These are phyloP conservation scores for Candida arabinofermentans DNA, from an alignment of 805 yeast species.

Conservation along the genomic window DNA sequence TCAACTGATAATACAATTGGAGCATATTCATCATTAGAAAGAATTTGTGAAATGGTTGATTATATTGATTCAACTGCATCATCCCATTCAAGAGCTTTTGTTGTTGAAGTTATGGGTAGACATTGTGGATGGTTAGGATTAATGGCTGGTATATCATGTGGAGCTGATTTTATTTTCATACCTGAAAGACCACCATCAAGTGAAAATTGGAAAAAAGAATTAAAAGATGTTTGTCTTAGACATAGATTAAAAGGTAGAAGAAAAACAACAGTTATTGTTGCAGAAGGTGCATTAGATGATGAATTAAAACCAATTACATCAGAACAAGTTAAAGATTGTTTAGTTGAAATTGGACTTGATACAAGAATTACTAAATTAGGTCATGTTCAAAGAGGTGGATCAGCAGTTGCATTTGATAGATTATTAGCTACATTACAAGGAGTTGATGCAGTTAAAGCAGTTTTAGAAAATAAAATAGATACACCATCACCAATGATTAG, in stretches of 20 bases:
- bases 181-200: conserved; percentile 83
- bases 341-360: conserved; percentile 83
- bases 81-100: conserved; percentile 96
- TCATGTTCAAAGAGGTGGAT: conserved; percentile 98
- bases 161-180: conserved; percentile 90
- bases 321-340: conserved; percentile 73
- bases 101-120: conserved; percentile 98
- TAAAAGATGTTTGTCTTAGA: conserved; percentile 67
- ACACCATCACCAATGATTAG: conserved; percentile 96
- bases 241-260: conserved; percentile 88
- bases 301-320: conserved; percentile 79
- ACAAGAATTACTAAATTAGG: conserved; percentile 94
- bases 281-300: conserved; percentile 93
- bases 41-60: conserved; percentile 92
- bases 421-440: conserved; percentile 92
- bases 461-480: conserved; percentile 79
- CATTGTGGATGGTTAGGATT: conserved; percentile 99
- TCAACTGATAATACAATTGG: conserved; percentile 96
- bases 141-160: conserved; percentile 96
- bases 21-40: conserved; percentile 86
- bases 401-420: conserved; percentile 95
- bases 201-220: conserved; percentile 73
- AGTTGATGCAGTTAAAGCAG: conserved; percentile 95
- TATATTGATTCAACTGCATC: conserved; percentile 97
- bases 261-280: conserved; percentile 93